A percentile compares a stretch with the other conserved stretches of the same genome.
Evolutionary conservation across 176 grass and related monocot species (phyloP).

Genomic region (Juncus inflexus): DNA sequence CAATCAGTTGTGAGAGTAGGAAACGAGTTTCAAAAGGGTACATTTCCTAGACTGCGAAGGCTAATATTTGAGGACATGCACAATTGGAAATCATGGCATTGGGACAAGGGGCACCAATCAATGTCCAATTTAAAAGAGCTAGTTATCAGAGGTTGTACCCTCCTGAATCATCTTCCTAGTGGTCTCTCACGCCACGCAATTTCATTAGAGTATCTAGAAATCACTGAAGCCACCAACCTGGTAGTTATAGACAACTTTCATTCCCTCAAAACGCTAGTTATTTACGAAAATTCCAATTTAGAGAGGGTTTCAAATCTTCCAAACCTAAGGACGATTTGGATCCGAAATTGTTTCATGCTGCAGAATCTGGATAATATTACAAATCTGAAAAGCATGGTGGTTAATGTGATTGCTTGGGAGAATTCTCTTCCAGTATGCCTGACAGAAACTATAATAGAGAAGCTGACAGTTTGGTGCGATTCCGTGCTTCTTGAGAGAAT

Average conservation of each 20-base stretch:
- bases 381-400: slow-evolving; percentile 24
- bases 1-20: slow-evolving; percentile 32
- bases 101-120: slow-evolving; percentile 24
- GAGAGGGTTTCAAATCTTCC: slow-evolving; percentile 29
- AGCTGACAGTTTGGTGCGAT: slow-evolving; percentile 36
- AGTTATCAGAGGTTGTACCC: slow-evolving; percentile 1
- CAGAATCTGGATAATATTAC: slow-evolving; percentile 9
- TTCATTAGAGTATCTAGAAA: slow-evolving; percentile 28
- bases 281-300: slow-evolving; percentile 28
- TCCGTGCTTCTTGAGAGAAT: slow-evolving; percentile 13
- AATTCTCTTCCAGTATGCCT: slow-evolving; percentile 29
- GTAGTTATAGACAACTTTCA: slow-evolving; percentile 28
- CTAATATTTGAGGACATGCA: slow-evolving; percentile 35
- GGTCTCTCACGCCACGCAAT: slow-evolving; percentile 35
- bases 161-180: slow-evolving; percentile 30
- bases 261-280: slow-evolving; percentile 23
- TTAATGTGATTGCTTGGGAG: slow-evolving; percentile 9
- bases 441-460: slow-evolving; percentile 23
- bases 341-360: slow-evolving; percentile 26
- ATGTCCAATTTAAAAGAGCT: slow-evolving; percentile 26
- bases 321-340: slow-evolving; percentile 26
- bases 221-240: slow-evolving; percentile 23
- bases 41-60: slow-evolving; percentile 35
- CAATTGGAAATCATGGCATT: slow-evolving; percentile 44
- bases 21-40: slow-evolving; percentile 29